A percentile compares a stretch with the other conserved stretches of the same genome.
phyloP scores from a whole-genome alignment of 2,329 filamentous ascomycete species.

The Penicillium brevicompactum region DNA sequence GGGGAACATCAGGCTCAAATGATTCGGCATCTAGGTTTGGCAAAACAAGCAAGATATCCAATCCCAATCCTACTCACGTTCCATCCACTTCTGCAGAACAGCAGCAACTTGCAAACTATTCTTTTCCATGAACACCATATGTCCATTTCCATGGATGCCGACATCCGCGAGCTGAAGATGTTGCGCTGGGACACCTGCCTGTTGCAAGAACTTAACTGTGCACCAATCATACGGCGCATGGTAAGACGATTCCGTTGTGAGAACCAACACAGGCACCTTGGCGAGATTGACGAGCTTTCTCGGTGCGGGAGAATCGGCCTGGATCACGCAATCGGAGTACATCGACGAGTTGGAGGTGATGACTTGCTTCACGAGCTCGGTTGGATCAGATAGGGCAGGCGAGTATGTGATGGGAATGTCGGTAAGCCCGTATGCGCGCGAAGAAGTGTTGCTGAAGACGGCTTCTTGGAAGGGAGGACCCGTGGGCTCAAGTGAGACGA shows the following conservation, averaged over 20 bases:
- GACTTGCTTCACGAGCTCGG: constrained; percentile 35
- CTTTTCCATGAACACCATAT: constrained; percentile 57
- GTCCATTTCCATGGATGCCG: constrained; percentile 55
- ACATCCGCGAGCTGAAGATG: constrained; percentile 48
- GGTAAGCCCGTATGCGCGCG: constrained; percentile 50
- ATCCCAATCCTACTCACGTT: not conserved
- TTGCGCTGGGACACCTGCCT: constrained; percentile 52
- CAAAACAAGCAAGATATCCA: not conserved
- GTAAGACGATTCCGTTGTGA: constrained; percentile 55
- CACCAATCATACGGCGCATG: constrained; percentile 59
- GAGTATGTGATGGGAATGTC: constrained; percentile 53
- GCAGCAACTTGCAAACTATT: constrained; percentile 46
- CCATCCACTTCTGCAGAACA: constrained; percentile 44
- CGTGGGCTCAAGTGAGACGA: constrained; percentile 55
- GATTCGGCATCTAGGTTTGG: not conserved
- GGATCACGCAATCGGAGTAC: constrained; percentile 40
- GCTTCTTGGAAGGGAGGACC: constrained; percentile 55
- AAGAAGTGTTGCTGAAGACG: constrained; percentile 37
- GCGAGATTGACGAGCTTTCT: constrained; percentile 52
- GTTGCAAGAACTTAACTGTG: constrained; percentile 53
- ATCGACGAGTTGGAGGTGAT: constrained; percentile 22
- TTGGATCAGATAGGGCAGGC: constrained; percentile 44
- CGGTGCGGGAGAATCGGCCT: constrained; percentile 35
- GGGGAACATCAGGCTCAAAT: no score
- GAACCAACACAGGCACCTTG: constrained; percentile 50